Base-by-base conservation (phyloP, 1,284 basidiomycete genomes). In the Farysia itapuensis region DNA sequence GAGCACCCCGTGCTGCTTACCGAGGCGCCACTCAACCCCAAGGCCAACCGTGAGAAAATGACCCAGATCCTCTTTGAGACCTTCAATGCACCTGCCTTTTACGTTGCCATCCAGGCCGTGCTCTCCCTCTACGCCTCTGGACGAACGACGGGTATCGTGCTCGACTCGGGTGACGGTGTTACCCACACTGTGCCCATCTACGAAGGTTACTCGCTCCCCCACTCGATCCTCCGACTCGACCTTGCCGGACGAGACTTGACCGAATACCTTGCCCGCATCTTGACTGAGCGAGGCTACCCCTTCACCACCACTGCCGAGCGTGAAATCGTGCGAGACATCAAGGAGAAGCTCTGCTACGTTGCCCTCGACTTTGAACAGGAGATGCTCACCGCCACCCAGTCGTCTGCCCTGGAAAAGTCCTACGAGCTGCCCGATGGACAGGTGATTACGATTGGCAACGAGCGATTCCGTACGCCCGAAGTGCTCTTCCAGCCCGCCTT, bases 51-150 rank as follows among this genome's bases (percentile, higher is more conserved):
- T 77, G 90, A 94, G 82, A 92, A 92, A 84, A 92, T 92, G 89
- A 91, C 89, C 57, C 89, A 92, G 81, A 91, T 92, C 83, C 92
- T 92, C 88, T 94, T 94, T 79, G 90, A 94, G 83, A 93, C 90
- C 35, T 93, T 94, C 85, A 93, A 92, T 80, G 85, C 84, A 4
- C 90, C 90, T 44, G 90, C 90, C 14, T 91, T 93, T 83, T 92
- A 92, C 82, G 89, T 92, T 67, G 84, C 88, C 48, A 91, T 92
- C 79, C 90, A 93, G 81, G 90, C 90, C 78, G 90, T 92, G 45
- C 84, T 94, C 31, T 92, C 89, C 28, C 84, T 93, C 43, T 93
- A 92, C 80, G 89, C 90, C 25, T 93, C 89, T 49, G 90, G 90
- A 81, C 88, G 90, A 80, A 85, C 84, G 61, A 93, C 90, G 38